These are phyloP conservation scores for Wickerhamomyces chambardii DNA, from an alignment of 805 yeast species.

Conservation along the genomic window DNA sequence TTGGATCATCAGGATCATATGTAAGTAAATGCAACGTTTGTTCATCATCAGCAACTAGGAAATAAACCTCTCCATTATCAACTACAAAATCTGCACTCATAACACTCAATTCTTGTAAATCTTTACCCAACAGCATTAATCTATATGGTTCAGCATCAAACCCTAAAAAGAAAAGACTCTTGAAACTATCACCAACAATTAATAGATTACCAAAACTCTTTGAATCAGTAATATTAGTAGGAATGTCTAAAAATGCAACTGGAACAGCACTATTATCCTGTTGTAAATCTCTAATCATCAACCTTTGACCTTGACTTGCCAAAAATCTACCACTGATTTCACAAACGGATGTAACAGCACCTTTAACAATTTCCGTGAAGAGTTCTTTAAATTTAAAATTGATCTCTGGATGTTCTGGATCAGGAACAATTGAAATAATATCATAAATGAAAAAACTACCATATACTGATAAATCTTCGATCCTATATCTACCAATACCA, in stretches of 20 bases:
- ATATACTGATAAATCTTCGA: conserved; percentile 73
- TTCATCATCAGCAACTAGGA: conserved; percentile 62
- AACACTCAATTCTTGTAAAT: conserved; percentile 52
- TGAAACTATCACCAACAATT: conserved; percentile 73
- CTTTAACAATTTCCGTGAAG: conserved; percentile 66
- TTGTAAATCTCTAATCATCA: conserved; percentile 71
- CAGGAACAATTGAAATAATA: conserved; percentile 78
- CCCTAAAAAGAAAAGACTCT: conserved; percentile 74
- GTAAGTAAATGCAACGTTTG: conserved; percentile 63
- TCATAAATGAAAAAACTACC: conserved; percentile 75
- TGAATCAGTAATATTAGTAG: conserved; percentile 68
- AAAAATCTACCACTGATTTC: conserved; percentile 80
- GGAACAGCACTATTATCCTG: conserved; percentile 85
- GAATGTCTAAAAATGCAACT: conserved; percentile 88
- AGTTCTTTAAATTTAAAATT: conserved; percentile 69
- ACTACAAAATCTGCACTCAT: conserved; percentile 69
- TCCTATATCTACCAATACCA: conserved; percentile 71
- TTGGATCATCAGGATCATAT: conserved; percentile 89
- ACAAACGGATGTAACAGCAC: conserved; percentile 72
- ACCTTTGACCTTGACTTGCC: conserved; percentile 77
- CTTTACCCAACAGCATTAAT: conserved; percentile 72
- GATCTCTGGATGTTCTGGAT: conserved; percentile 79
- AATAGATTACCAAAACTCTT: conserved; percentile 79
- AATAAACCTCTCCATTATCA: conserved; percentile 57
- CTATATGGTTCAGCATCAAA: conserved; percentile 94